These are phyloP conservation scores for Fusarium incarnatum DNA, from an alignment of 2,329 filamentous ascomycete species.

Conservation along the genomic window DNA sequence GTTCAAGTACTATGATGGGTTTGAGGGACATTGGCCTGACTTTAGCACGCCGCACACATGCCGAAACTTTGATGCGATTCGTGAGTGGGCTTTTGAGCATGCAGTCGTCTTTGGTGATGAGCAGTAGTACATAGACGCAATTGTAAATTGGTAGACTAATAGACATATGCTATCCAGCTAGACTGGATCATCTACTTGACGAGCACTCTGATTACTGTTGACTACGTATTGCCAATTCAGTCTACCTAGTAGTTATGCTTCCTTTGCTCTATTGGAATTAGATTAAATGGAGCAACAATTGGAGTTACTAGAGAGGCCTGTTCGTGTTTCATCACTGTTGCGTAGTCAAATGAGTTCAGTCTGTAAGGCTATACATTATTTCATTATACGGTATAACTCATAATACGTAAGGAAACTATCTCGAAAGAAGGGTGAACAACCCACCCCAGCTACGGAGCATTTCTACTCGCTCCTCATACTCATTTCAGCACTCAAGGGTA, in stretches of 20 bases:
- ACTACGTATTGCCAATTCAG: no score
- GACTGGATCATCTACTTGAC: no score
- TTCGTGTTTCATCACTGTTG: no score
- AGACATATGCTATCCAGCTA: neutral
- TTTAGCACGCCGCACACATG: conserved; percentile 66
- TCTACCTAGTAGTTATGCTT: no score
- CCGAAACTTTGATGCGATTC: conserved; percentile 64
- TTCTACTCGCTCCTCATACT: neutral
- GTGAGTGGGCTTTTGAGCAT: conserved; percentile 64
- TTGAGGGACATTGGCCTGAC: conserved; percentile 65
- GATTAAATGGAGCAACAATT: neutral
- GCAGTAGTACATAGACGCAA: conserved; percentile 19
- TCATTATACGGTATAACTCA: conserved; percentile 1
- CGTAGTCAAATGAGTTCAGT: no score
- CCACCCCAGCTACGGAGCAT: no score
- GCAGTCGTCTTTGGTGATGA: conserved; percentile 62
- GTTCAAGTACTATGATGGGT: conserved; percentile 61
- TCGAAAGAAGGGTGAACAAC: neutral
- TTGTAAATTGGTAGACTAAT: neutral
- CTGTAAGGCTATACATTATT: neutral
- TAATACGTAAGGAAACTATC: conserved; percentile 3
- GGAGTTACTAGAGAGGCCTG: accelerated
- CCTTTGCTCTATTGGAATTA: neutral
- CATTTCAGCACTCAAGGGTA: conserved; percentile 48
- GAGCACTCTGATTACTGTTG: no score